Base-by-base conservation (phyloP, 495 filamentous ascomycete species). In the Chaetomium cochliodes region DNA sequence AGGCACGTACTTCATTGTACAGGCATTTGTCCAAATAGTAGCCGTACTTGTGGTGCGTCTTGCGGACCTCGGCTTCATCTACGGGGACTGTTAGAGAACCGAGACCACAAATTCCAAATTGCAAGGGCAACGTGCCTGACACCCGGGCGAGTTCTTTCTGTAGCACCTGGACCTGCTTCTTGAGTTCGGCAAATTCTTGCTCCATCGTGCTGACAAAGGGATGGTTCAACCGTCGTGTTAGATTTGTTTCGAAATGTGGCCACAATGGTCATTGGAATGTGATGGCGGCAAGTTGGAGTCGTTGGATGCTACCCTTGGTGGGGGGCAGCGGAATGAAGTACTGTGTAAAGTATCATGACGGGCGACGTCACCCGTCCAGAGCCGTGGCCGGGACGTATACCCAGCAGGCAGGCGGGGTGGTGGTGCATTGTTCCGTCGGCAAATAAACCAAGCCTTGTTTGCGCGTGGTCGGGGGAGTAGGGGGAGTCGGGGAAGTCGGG, bases 21-120 rank as follows among this genome's bases (percentile, higher is more conserved):
- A 84, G 74, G 63, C 83, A 85, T 58, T 85, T 85, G 73, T 85
- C 83, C 49, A 85, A 78, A 66, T 85, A 85, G 72, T 85, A 85
- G 56, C 83, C 83, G 67, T 85, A 85, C 67, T 83, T 84, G 77
- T 76, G 78, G 65, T 84, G 82, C 7, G 79, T 72, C 64, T 85
- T 84, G 66, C 80, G 78, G 41, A 84, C 77, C 67, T 84, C 82
- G 39, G 74, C 73, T 64, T 82, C 78, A 51, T 81, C 80, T 78
- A 47, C 41, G 25, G 58, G 37, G 25, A 63, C 51, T 57, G 69
- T 64, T 57, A 60, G 59, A 25, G 15, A 39, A 3, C n/a, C 20
- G 46, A 1, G 9, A 6, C 26, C 13, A 13, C 20, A 23, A 16
- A 39, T 12, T 9, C n/a, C n/a, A 49, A 16, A 39, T 12, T 9